Evolutionary conservation across 2,329 filamentous ascomycete species (phyloP).

Genomic region (Diaporthe eres): DNA sequence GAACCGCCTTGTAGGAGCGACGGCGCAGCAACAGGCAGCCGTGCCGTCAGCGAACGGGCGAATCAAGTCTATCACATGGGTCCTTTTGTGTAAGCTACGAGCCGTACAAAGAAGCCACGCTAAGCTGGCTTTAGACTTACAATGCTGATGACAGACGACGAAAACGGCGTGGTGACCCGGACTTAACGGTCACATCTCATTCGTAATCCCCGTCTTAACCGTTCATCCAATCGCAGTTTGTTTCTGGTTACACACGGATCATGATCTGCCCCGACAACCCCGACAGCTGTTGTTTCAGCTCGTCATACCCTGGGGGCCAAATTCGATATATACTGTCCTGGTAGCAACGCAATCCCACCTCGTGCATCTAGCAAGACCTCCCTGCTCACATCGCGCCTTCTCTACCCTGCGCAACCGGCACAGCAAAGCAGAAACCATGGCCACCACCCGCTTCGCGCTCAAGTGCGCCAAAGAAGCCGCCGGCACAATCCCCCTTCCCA

Average conservation of each 20-base stretch:
- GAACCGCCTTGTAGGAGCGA: no score
- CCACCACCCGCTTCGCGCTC: constrained; percentile 41
- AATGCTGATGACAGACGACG: neutral
- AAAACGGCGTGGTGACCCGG: neutral
- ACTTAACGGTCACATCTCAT: neutral
- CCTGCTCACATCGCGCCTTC: no score
- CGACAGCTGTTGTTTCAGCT: constrained; percentile 7
- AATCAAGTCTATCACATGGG: no score
- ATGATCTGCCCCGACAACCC: neutral
- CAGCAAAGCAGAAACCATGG: constrained; percentile 13
- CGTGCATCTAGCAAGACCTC: neutral
- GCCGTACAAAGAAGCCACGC: no score
- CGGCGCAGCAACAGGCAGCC: no score
- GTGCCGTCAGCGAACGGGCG: no score
- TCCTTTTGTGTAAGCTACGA: no score
- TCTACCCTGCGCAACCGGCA: neutral
- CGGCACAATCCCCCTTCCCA: constrained; percentile 43
- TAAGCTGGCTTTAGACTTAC: no score
- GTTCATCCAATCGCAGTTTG: constrained; percentile 11
- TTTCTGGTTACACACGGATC: neutral
- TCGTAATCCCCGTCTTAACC: neutral
- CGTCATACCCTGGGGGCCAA: neutral
- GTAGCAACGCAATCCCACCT: neutral
- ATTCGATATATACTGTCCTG: no score
- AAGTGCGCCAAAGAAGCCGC: constrained; percentile 42